A percentile compares a stretch with the other conserved stretches of the same genome.
Conservation (phyloP, 495 filamentous ascomycete genomes). For the Podospora bellae-mahoneyi region DNA sequence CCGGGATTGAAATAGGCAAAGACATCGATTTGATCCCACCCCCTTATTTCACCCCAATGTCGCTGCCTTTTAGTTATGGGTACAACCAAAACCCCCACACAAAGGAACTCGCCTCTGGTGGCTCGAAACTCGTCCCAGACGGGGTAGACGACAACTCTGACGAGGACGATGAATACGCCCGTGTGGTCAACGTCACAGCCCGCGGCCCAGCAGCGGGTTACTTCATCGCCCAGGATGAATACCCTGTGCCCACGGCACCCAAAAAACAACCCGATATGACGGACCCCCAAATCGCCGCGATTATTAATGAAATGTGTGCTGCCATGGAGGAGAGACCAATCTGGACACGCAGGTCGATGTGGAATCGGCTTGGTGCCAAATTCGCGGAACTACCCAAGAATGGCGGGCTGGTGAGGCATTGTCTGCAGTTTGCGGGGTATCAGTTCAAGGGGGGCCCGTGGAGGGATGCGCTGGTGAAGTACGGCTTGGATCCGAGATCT, state of each 20-base stretch:
- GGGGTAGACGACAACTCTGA: slow-evolving; percentile 26
- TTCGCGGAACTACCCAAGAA: slow-evolving; percentile 37
- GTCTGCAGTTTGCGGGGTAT: slow-evolving; percentile 77
- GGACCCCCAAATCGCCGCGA: slow-evolving; percentile 50
- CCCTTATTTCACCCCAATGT: slow-evolving; percentile 64
- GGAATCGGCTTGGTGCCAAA: slow-evolving; percentile 59
- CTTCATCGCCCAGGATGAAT: slow-evolving; percentile 57
- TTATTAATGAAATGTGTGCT: slow-evolving; percentile 55
- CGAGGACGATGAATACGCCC: slow-evolving; percentile 27
- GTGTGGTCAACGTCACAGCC: slow-evolving; percentile 41
- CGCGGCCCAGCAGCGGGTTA: slow-evolving; percentile 54
- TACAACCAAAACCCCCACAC: slow-evolving; percentile 54
- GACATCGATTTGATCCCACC: slow-evolving; percentile 75
- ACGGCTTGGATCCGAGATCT: slow-evolving; percentile 79
- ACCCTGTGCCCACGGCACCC: slow-evolving; percentile 39
- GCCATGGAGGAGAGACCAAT: slow-evolving; percentile 73
- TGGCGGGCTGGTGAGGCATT: slow-evolving; percentile 56
- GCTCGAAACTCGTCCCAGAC: slow-evolving; percentile 12
- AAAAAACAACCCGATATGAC: slow-evolving; percentile 41
- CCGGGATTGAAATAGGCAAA: slow-evolving; percentile 54
- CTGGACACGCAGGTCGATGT: slow-evolving; percentile 77
- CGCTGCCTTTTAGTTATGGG: slow-evolving; percentile 65
- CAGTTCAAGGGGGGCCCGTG: slow-evolving; percentile 87
- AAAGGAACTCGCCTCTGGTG: slow-evolving; percentile 38
- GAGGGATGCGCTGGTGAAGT: slow-evolving; percentile 78